Percentiles rank a stretch among this genome's conserved stretches.
Conservation (phyloP, 2,329 filamentous ascomycete species). For the Mariannaea sp. region DNA sequence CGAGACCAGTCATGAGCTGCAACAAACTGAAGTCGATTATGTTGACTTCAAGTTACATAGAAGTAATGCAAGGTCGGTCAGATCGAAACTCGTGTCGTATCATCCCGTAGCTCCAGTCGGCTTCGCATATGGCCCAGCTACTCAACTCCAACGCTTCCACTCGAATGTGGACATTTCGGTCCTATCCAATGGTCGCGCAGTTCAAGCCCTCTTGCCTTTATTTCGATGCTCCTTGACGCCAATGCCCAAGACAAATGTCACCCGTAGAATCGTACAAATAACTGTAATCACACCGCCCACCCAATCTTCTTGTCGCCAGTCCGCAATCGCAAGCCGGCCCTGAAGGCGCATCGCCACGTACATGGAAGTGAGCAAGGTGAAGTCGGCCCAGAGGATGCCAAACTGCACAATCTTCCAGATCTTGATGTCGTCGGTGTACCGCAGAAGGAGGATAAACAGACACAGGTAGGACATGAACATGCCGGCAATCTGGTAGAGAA, state of each 20-base stretch:
- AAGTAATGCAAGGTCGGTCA: no score
- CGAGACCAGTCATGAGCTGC: no score
- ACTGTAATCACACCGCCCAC: constrained; percentile 15
- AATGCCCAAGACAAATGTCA: constrained; percentile 21
- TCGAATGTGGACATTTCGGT: no score
- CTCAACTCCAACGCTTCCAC: no score
- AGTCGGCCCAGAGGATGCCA: constrained; percentile 27
- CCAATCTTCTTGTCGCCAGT: constrained; percentile 29
- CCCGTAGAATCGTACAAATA: constrained; percentile 22
- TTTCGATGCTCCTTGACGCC: constrained; percentile 17
- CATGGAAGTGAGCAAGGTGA: constrained; percentile 27
- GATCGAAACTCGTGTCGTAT: no score
- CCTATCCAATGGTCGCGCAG: no score
- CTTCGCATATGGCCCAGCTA: no score
- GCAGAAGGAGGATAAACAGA: constrained; percentile 15
- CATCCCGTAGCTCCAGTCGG: no score
- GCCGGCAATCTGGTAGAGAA: constrained; percentile 34
- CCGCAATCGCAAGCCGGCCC: constrained; percentile 5
- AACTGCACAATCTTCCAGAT: constrained; percentile 31
- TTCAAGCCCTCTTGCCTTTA: constrained; percentile 10
- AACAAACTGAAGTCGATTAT: no score
- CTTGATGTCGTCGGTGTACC: constrained; percentile 30
- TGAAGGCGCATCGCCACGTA: constrained; percentile 23
- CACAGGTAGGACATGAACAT: constrained; percentile 27
- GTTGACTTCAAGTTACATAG: no score